These are phyloP conservation scores for Prunus yedoensis DNA, from an alignment of 331 rosid species.

Conservation along the genomic window DNA sequence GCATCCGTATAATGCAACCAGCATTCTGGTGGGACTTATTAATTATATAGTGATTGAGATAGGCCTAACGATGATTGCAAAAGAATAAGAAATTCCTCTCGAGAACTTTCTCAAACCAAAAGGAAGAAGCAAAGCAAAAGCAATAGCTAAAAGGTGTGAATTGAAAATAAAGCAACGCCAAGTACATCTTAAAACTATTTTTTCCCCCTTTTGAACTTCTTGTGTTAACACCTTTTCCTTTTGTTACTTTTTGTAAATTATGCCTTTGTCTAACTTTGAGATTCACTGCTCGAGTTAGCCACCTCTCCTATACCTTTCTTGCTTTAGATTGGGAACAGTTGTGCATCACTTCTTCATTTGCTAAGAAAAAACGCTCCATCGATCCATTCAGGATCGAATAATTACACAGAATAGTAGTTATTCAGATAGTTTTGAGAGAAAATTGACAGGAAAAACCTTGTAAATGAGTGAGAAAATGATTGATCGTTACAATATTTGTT, in stretches of 20 bases:
- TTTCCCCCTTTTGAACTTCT: background rate
- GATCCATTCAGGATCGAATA: too few species aligned
- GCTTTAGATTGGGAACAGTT: background rate
- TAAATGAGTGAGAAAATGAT: too few species aligned
- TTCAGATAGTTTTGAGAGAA: too few species aligned
- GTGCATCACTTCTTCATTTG: background rate
- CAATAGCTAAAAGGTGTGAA: background rate
- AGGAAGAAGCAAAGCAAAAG: background rate
- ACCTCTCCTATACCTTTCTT: background rate
- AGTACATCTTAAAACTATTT: background rate
- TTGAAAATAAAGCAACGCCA: background rate
- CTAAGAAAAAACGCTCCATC: background rate
- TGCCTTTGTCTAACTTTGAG: background rate
- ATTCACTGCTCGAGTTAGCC: background rate
- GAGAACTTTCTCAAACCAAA: background rate
- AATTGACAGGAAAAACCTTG: too few species aligned
- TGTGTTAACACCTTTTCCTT: too few species aligned
- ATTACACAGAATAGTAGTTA: too few species aligned
- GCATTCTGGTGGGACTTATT: background rate
- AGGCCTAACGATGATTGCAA: conserved; percentile 16
- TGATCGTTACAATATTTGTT: too few species aligned
- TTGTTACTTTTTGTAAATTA: background rate
- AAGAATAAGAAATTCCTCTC: background rate
- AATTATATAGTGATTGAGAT: background rate
- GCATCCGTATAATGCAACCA: background rate